Percentiles rank a stretch among this genome's conserved stretches.
These are phyloP conservation scores for Suhomyces kunorum DNA, from an alignment of 1,139 yeast genomes.

Conservation along the genomic window DNA sequence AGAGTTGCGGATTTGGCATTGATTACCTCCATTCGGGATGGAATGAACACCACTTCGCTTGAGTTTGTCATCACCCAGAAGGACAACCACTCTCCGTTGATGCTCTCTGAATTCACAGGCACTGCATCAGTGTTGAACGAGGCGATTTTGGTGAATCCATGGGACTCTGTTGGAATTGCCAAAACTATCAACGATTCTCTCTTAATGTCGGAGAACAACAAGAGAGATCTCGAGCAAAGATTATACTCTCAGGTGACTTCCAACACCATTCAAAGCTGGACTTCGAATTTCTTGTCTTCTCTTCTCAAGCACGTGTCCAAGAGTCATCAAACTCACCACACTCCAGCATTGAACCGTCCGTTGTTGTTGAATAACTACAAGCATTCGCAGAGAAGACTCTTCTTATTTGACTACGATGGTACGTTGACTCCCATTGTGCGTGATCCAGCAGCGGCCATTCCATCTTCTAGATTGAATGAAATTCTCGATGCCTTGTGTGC, in stretches of 20 bases:
- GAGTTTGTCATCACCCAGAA: slow-evolving; percentile 92
- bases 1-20: slow-evolving; percentile 89
- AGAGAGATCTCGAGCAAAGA: slow-evolving; percentile 46
- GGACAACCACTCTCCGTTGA: slow-evolving; percentile 68
- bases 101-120: slow-evolving; percentile 91
- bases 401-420: slow-evolving; percentile 95
- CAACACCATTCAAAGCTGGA: slow-evolving; percentile 83
- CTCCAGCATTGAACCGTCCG: slow-evolving; percentile 86
- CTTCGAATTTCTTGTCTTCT: slow-evolving; percentile 58
- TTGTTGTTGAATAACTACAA: slow-evolving; percentile 60
- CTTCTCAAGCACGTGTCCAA: slow-evolving; percentile 52
- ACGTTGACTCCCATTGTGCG: slow-evolving; percentile 93
- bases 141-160: slow-evolving; percentile 88
- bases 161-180: slow-evolving; percentile 95
- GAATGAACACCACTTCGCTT: slow-evolving; percentile 92
- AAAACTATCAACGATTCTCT: slow-evolving; percentile 75
- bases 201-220: slow-evolving; percentile 45
- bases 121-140: slow-evolving; percentile 78
- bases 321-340: slow-evolving; percentile 54
- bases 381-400: slow-evolving; percentile 66
- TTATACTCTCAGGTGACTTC: slow-evolving; percentile 65
- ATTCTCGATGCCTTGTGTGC: slow-evolving; percentile 61
- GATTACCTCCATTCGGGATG: slow-evolving; percentile 90
- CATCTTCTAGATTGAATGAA: slow-evolving; percentile 68
- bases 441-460: slow-evolving; percentile 98